phyloP scores from a whole-genome alignment of 768 basidiomycete genomes.

The Russula emetica region DNA sequence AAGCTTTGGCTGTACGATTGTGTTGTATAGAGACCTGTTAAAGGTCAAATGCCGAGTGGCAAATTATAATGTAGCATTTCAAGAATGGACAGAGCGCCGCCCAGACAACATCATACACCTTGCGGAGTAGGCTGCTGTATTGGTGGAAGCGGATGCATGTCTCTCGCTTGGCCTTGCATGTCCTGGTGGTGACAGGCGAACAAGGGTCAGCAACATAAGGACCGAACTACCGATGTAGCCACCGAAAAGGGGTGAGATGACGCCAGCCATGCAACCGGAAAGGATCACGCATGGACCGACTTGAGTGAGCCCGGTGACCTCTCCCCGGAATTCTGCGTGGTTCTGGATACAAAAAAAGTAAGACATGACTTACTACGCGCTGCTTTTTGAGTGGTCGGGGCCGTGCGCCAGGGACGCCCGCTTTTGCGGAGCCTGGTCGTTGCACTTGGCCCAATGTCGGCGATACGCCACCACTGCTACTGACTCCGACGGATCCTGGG shows the following conservation, averaged over 20 bases:
- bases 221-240: not conserved
- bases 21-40: not conserved
- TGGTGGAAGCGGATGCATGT: slow-evolving; percentile 25
- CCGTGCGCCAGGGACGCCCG: slow-evolving; percentile 27
- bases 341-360: not conserved
- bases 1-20: slow-evolving; percentile 2
- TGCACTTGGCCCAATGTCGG: slow-evolving; percentile 9
- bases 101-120: slow-evolving; percentile 22
- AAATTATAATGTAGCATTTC: slow-evolving; percentile 6
- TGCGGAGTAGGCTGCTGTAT: slow-evolving; percentile 29
- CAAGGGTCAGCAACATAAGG: slow-evolving; percentile 11
- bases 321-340: not conserved
- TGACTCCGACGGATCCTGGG: not conserved
- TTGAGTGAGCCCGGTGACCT: too few relatives aligned
- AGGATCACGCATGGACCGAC: not conserved
- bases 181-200: slow-evolving; percentile 16
- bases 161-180: slow-evolving; percentile 28
- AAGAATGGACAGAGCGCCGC: slow-evolving; percentile 1
- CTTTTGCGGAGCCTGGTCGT: slow-evolving; percentile 17
- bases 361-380: slow-evolving; percentile 25
- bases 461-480: slow-evolving; percentile 3
- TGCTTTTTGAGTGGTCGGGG: slow-evolving; percentile 29
- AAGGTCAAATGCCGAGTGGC: not conserved
- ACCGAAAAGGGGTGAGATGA: not conserved
- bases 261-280: not conserved